Conservation (phyloP, 2,329 filamentous ascomycete species). For the Leptodontidium sp. region DNA sequence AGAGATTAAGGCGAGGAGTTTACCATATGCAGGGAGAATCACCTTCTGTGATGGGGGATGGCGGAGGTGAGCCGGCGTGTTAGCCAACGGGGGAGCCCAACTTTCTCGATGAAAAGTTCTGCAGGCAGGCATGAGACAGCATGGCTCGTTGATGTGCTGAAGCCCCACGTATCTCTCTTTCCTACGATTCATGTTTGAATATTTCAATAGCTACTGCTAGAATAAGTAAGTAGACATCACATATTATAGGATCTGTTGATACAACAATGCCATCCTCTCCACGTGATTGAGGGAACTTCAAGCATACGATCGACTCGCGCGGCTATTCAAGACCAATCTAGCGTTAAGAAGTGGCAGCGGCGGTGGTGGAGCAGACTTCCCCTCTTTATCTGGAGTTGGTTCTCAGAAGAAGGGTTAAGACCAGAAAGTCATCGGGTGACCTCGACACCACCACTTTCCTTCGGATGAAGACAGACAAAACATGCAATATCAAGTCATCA, state of each 20-base stretch:
- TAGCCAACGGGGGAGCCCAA: not conserved
- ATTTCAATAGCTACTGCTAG: not conserved
- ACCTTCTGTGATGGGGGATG: not conserved
- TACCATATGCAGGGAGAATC: conserved; percentile 3
- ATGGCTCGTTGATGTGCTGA: not conserved
- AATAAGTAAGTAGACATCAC: not conserved
- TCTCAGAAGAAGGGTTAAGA: not conserved
- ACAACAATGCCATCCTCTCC: not conserved
- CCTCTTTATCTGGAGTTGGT: not conserved
- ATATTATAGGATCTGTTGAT: not conserved
- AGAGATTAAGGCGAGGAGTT: not conserved
- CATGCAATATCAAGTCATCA: not conserved
- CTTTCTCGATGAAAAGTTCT: not conserved
- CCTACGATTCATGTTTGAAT: not conserved
- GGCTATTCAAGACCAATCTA: not conserved
- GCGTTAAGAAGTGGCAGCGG: not conserved
- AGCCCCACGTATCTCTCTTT: not conserved
- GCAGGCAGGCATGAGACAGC: not conserved
- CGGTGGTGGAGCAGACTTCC: not conserved
- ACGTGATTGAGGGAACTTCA: not conserved
- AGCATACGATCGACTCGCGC: not conserved
- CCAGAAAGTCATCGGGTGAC: not conserved
- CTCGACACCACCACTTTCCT: not conserved
- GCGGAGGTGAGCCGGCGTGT: not conserved
- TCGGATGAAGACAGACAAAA: not conserved